phyloP scores from a whole-genome alignment of 495 filamentous ascomycete species.

The Xylaria sp. region DNA sequence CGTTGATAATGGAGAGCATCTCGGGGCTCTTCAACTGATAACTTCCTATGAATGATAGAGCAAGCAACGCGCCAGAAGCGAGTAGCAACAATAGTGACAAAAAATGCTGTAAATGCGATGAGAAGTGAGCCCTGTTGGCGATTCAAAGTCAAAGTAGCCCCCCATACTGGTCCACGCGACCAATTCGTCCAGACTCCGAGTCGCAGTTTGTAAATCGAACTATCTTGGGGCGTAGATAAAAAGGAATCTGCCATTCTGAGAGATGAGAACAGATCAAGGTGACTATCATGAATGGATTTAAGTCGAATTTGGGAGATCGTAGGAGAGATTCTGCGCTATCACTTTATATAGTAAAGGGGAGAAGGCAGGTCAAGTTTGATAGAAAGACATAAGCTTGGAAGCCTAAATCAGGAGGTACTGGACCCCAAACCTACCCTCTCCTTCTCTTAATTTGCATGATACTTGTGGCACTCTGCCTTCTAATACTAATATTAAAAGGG shows the following conservation, averaged over 20 bases:
- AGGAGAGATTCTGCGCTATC: no score
- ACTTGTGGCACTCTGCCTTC: no score
- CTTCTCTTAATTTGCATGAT: no score
- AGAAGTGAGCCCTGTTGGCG: slow-evolving; percentile 32
- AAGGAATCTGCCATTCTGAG: not conserved
- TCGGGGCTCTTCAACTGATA: slow-evolving; percentile 11
- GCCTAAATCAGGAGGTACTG: no score
- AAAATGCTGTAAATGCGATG: slow-evolving; percentile 37
- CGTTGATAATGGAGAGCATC: slow-evolving; percentile 34
- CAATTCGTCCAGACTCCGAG: slow-evolving; percentile 33
- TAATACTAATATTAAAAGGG: no score
- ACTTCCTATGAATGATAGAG: slow-evolving; percentile 26
- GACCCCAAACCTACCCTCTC: no score
- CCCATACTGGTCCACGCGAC: slow-evolving; percentile 29
- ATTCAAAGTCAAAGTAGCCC: slow-evolving; percentile 33
- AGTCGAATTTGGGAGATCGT: no score
- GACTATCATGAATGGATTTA: no score
- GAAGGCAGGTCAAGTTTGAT: no score
- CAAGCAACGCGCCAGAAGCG: slow-evolving; percentile 33
- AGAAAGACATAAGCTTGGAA: no score
- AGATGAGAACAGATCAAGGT: no score
- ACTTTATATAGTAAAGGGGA: no score
- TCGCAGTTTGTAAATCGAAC: slow-evolving; percentile 15
- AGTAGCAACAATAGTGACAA: slow-evolving; percentile 27
- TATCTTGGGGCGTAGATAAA: not conserved